Evolutionary conservation across 1,284 basidiomycete species (phyloP).

Genomic region (Takashimella koratensis): DNA sequence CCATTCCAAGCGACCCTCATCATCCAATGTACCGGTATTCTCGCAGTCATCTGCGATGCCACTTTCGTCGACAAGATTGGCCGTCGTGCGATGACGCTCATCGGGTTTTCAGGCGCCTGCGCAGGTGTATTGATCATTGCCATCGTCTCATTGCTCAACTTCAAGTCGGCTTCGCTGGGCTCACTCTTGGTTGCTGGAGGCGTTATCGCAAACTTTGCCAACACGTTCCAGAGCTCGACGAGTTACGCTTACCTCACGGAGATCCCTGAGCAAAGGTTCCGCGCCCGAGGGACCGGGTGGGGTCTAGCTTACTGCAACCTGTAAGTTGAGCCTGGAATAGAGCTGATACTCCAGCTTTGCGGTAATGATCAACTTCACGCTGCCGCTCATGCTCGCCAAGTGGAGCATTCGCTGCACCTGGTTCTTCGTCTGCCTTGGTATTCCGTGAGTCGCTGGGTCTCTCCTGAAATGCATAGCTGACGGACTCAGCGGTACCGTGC

Average conservation of each 20-base stretch:
- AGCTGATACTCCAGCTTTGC: conserved; percentile 11
- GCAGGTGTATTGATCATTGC: conserved; percentile 6
- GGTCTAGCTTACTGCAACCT: no score
- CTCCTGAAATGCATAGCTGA: no score
- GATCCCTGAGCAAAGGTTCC: conserved; percentile 21
- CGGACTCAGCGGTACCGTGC: background rate
- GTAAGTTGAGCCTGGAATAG: conserved; percentile 6
- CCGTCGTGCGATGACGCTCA: conserved; percentile 6
- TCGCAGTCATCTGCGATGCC: background rate
- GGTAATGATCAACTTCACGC: conserved; percentile 23
- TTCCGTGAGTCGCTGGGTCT: no score
- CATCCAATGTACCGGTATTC: background rate
- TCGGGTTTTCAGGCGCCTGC: conserved; percentile 5
- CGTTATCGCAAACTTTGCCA: conserved; percentile 24
- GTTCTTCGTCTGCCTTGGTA: conserved; percentile 20
- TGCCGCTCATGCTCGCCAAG: conserved; percentile 24
- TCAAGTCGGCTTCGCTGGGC: background rate
- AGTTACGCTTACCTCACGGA: conserved; percentile 27
- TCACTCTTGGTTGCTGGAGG: conserved; percentile 6
- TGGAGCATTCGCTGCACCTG: conserved; percentile 28
- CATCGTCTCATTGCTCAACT: conserved; percentile 5
- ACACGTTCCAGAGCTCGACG: conserved; percentile 22
- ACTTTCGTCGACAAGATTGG: conserved; percentile 4
- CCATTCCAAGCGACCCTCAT: conserved; percentile 4
- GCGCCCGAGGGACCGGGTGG: conserved; percentile 19